Evolutionary conservation across 2,329 filamentous ascomycete genomes (phyloP).

Genomic region (Sporothrix protearum): DNA sequence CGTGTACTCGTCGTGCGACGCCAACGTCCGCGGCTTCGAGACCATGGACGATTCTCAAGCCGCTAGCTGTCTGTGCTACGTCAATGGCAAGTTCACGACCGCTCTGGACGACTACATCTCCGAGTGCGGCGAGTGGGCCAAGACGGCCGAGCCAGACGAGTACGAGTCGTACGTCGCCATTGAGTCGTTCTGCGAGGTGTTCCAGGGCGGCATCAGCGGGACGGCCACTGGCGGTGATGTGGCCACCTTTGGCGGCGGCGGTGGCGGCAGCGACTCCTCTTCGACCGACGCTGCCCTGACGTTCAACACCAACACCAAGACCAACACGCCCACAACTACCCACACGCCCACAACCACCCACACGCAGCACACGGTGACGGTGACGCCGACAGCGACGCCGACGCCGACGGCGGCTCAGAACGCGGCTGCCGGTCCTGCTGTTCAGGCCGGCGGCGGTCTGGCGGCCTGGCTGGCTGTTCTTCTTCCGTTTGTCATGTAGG

Average conservation of each 20-base stretch:
- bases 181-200: conserved; percentile 27
- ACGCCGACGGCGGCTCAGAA: conserved; percentile 7
- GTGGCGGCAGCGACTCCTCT: neutral
- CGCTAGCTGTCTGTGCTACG: conserved; percentile 32
- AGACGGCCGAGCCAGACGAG: conserved; percentile 26
- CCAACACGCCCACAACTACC: conserved; percentile 11
- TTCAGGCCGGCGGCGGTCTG: neutral
- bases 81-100: conserved; percentile 28
- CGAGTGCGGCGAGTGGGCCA: conserved; percentile 28
- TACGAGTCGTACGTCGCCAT: conserved; percentile 27
- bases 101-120: conserved; percentile 30
- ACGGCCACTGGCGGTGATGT: neutral
- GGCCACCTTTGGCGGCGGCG: conserved; percentile 18
- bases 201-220: neutral
- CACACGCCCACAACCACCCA: conserved; percentile 4
- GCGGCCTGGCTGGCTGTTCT: conserved; percentile 20
- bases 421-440: neutral
- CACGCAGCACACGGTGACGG: conserved; percentile 18
- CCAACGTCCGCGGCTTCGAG: conserved; percentile 17
- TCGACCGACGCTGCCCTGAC: neutral
- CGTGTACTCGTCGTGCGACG: conserved; percentile 29
- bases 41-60: conserved; percentile 22
- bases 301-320: neutral
- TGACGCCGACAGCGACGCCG: conserved; percentile 10
- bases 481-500: conserved; percentile 20